phyloP scores from a whole-genome alignment of 768 basidiomycete species.

The Termitomyces sp. region DNA sequence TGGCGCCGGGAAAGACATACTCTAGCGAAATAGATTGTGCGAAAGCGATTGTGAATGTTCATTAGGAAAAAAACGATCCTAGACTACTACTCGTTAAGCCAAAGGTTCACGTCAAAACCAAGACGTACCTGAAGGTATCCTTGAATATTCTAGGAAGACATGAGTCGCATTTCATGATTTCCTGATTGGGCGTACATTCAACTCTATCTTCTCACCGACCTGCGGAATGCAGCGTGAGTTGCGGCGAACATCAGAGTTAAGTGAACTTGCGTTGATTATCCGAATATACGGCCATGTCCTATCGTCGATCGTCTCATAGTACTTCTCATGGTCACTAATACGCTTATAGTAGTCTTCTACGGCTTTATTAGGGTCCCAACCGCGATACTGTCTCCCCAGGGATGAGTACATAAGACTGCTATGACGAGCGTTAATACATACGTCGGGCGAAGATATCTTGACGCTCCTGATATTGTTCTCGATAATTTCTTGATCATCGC shows the following conservation, averaged over 20 bases:
- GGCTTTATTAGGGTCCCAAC: constrained; percentile 90
- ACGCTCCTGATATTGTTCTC: constrained; percentile 92
- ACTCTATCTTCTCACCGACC: constrained; percentile 95
- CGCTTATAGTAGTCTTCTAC: constrained; percentile 90
- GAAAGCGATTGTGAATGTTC: constrained; percentile 94
- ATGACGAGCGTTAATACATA: constrained; percentile 31
- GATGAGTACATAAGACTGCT: constrained; percentile 2
- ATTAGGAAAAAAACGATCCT: constrained; percentile 98
- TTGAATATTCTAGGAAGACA: constrained; percentile 57
- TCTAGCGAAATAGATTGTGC: constrained; percentile 95
- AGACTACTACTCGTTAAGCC: constrained; percentile 42
- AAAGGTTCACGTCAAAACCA: neutral
- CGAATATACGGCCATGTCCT: constrained; percentile 91
- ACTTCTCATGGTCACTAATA: constrained; percentile 78
- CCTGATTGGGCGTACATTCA: constrained; percentile 57
- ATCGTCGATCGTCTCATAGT: constrained; percentile 91
- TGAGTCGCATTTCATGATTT: neutral
- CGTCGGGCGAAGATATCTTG: constrained; percentile 98
- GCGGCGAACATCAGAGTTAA: neutral
- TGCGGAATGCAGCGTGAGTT: constrained; percentile 19
- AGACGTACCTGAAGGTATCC: constrained; percentile 75
- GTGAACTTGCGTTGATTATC: constrained; percentile 71
- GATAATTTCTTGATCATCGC: constrained; percentile 90
- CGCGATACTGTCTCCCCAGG: constrained; percentile 65
- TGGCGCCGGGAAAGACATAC: constrained; percentile 38